These are phyloP conservation scores for Podila epigama DNA, from an alignment of 192 early-diverging fungal species.

Conservation along the genomic window DNA sequence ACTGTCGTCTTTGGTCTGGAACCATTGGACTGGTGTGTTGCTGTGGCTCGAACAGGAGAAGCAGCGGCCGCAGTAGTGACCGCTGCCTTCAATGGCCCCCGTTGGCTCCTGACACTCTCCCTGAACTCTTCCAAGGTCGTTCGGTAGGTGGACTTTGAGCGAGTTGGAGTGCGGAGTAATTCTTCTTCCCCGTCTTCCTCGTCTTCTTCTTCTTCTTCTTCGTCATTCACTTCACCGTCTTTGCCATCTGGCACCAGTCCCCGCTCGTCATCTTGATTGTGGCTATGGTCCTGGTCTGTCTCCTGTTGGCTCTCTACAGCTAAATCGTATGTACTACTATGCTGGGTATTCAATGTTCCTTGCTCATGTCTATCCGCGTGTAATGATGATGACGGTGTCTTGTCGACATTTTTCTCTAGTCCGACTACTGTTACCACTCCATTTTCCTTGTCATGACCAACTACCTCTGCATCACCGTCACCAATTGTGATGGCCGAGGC, in stretches of 20 bases:
- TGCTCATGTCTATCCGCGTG: too few relatives aligned
- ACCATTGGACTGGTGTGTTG: too few relatives aligned
- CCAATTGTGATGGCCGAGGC: not conserved
- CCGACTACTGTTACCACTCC: not conserved
- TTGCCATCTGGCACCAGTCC: too few relatives aligned
- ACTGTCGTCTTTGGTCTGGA: not conserved
- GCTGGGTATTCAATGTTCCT: too few relatives aligned
- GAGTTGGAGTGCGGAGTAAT: conserved; percentile 3
- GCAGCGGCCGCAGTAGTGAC: not conserved
- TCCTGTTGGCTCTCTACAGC: too few relatives aligned
- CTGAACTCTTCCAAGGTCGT: not conserved
- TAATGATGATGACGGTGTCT: too few relatives aligned
- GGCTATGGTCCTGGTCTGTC: too few relatives aligned
- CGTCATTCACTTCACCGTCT: not conserved
- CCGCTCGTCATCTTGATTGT: too few relatives aligned
- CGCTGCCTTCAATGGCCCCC: not conserved
- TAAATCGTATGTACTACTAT: too few relatives aligned
- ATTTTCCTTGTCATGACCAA: not conserved
- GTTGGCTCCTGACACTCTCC: not conserved
- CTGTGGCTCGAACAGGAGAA: too few relatives aligned
- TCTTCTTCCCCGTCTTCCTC: not conserved
- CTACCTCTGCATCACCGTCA: not conserved
- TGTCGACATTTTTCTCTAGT: not conserved
- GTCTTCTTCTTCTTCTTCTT: not conserved
- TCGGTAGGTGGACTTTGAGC: not conserved